A percentile compares a stretch with the other conserved stretches of the same genome.
Conservation (phyloP, 306 rosid species). For the Prunus mira region DNA sequence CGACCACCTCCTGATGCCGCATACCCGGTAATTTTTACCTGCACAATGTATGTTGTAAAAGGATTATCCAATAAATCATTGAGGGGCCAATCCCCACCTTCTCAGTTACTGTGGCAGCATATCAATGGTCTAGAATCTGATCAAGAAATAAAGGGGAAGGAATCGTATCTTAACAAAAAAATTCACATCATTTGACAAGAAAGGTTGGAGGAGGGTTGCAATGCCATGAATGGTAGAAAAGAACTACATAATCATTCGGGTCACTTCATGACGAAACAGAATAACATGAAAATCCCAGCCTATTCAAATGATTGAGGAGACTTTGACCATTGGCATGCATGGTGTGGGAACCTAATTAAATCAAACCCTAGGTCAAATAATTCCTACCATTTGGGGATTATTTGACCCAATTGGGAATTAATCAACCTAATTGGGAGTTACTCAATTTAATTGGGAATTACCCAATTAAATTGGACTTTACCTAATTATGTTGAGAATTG, state of each 20-base stretch:
- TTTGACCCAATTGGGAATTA: no score
- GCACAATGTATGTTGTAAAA: conserved; percentile 12
- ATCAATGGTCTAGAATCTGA: background rate
- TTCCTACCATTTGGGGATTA: no score
- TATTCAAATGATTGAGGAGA: background rate
- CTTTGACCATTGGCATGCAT: no score
- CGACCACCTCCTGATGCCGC: conserved; percentile 93
- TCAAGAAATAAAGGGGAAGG: background rate
- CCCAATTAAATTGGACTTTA: no score
- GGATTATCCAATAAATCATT: conserved; percentile 1
- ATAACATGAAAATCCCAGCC: background rate
- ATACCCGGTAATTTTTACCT: conserved; percentile 82
- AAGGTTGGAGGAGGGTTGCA: background rate
- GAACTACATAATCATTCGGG: background rate
- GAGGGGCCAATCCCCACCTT: background rate
- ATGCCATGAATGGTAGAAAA: conserved; percentile 7
- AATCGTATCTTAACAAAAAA: background rate
- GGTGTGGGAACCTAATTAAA: no score
- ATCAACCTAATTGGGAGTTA: no score
- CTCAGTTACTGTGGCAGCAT: background rate
- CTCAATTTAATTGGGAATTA: no score
- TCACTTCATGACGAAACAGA: conserved; percentile 1
- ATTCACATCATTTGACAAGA: background rate
- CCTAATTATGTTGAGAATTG: no score
- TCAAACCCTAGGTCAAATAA: no score